A percentile compares a stretch with the other conserved stretches of the same genome.
phyloP scores from a whole-genome alignment of 1,139 yeast genomes.

The Wickerhamiella pararugosa region DNA sequence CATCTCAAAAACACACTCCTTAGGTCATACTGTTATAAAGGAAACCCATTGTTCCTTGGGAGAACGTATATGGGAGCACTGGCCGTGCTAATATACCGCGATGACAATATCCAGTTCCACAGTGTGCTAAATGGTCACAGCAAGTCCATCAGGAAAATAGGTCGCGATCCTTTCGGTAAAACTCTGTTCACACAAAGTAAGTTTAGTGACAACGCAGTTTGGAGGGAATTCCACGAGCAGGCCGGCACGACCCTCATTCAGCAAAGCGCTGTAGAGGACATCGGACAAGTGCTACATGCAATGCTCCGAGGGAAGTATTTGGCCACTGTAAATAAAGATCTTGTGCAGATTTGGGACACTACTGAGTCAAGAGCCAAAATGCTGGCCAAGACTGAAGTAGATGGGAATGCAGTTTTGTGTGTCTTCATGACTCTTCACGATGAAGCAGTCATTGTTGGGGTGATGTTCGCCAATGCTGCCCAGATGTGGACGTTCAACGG shows the following conservation, averaged over 20 bases:
- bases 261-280: slow-evolving; percentile 18
- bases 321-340: slow-evolving; percentile 30
- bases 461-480: neutral
- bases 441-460: neutral
- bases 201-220: slow-evolving; percentile 23
- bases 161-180: slow-evolving; percentile 49
- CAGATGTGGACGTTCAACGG: neutral
- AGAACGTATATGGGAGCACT: neutral
- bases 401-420: neutral
- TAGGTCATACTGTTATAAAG: neutral
- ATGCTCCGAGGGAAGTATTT: slow-evolving; percentile 29
- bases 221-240: slow-evolving; percentile 20
- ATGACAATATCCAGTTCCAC: neutral
- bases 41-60: neutral
- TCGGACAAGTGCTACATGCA: slow-evolving; percentile 20
- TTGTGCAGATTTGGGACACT: slow-evolving; percentile 55
- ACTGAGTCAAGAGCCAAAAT: slow-evolving; percentile 15
- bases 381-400: neutral
- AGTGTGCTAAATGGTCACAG: slow-evolving; percentile 62
- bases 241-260: slow-evolving; percentile 19
- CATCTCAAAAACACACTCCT: neutral
- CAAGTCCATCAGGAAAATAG: slow-evolving; percentile 54
- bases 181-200: slow-evolving; percentile 34
- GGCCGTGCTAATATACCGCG: neutral
- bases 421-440: neutral